A percentile compares a stretch with the other conserved stretches of the same genome.
Evolutionary conservation across 148 eudicot species (phyloP).

Genomic region (Chenopodium formosanum): DNA sequence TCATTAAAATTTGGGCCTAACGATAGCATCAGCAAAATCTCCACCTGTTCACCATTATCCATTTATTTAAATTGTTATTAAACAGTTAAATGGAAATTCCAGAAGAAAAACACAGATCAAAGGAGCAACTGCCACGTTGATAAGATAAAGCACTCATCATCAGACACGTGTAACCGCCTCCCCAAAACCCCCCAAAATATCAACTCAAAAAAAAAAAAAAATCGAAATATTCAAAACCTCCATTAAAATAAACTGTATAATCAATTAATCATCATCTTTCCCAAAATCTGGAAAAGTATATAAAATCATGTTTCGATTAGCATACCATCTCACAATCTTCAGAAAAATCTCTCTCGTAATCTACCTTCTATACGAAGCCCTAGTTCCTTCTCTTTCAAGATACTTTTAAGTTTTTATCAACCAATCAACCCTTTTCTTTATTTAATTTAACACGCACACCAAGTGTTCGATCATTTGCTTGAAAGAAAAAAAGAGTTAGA

Average conservation of each 20-base stretch:
- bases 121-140: conserved; percentile 2
- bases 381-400: conserved; percentile 13
- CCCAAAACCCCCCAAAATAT: background rate
- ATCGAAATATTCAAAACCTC: background rate
- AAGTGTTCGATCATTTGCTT: conserved; percentile 8
- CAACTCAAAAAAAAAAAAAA: background rate
- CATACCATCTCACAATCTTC: conserved; percentile 16
- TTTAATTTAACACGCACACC: background rate
- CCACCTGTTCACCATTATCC: too few species aligned
- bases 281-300: background rate
- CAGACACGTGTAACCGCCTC: conserved; percentile 19
- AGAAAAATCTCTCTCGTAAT: conserved; percentile 20
- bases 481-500: background rate
- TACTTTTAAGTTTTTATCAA: background rate
- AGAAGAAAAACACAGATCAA: background rate
- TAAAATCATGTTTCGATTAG: conserved; percentile 29
- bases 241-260: background rate
- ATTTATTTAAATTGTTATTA: background rate
- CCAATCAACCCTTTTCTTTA: background rate
- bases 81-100: background rate
- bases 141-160: background rate
- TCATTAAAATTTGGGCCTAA: background rate
- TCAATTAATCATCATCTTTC: background rate
- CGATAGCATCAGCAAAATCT: too few species aligned
- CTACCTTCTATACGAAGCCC: conserved; percentile 18